Conservation (phyloP, 169 alveolate species). For the Plasmodium vinckei region DNA sequence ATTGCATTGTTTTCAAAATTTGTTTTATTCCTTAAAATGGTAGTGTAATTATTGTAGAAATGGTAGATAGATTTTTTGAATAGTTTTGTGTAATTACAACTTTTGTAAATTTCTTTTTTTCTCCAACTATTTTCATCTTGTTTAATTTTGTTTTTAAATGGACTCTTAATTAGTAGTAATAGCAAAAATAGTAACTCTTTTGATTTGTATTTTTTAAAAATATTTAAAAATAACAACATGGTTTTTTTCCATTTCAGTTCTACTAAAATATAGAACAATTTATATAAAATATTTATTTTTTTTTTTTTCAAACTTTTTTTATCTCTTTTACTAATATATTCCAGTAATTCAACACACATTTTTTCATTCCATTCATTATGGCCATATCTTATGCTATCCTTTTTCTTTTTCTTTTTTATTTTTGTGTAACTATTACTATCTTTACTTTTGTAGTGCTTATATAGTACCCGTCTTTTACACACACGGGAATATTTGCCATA, state of each 20-base stretch:
- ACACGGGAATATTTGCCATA: no score
- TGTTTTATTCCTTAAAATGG: not conserved
- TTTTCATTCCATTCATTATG: no score
- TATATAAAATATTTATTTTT: constrained; percentile 6
- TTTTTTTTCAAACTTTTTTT: constrained; percentile 13
- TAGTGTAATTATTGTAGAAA: constrained; percentile 6
- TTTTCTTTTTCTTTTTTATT: not conserved
- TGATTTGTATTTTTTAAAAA: constrained; percentile 13
- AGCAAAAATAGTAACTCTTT: constrained; percentile 19
- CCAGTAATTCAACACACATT: constrained; percentile 22
- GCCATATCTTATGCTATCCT: not conserved
- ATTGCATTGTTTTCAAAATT: constrained; percentile 8
- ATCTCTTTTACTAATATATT: constrained; percentile 21
- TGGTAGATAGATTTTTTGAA: not conserved
- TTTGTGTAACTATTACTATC: no score
- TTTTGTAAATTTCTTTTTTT: no score
- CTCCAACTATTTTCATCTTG: no score
- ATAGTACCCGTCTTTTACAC: no score
- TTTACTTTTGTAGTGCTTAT: no score
- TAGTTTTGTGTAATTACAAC: not conserved
- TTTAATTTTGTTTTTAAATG: not conserved
- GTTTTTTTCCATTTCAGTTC: constrained; percentile 46
- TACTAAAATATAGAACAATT: constrained; percentile 6
- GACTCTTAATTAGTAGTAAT: constrained; percentile 4
- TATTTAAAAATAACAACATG: constrained; percentile 11